A percentile compares a stretch with the other conserved stretches of the same genome.
phyloP scores from a whole-genome alignment of 305 asterid genomes.

The Fraxinus paxiana region DNA sequence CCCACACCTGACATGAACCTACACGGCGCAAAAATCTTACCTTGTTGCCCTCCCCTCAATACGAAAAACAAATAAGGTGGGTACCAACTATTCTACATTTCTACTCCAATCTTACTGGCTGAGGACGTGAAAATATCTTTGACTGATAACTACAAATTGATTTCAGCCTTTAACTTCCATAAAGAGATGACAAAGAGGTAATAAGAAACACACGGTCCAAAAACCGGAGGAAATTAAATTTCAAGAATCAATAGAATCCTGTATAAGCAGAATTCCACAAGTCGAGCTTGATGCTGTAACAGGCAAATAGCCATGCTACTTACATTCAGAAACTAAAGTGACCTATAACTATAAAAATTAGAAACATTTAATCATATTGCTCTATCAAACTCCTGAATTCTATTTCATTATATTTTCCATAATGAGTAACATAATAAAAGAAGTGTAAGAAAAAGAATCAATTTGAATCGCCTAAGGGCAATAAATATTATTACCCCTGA shows the following conservation, averaged over 20 bases:
- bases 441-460: neutral
- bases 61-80: neutral
- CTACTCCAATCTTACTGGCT: too few relatives aligned
- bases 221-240: neutral
- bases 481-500: neutral
- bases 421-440: neutral
- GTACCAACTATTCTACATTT: too few relatives aligned
- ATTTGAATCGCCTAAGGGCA: neutral
- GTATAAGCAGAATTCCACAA: neutral
- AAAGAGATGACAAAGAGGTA: neutral
- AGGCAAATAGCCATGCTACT: neutral
- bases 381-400: neutral
- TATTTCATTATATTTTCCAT: neutral
- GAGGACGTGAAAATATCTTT: neutral
- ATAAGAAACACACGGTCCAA: neutral
- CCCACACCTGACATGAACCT: neutral
- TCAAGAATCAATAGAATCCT: neutral
- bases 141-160: neutral
- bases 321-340: neutral
- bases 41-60: neutral
- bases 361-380: neutral
- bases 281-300: neutral
- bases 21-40: neutral
- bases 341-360: neutral
- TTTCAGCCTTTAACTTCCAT: neutral